Evolutionary conservation across 2,329 filamentous ascomycete species (phyloP).

Genomic region (Ramularia endophylla): DNA sequence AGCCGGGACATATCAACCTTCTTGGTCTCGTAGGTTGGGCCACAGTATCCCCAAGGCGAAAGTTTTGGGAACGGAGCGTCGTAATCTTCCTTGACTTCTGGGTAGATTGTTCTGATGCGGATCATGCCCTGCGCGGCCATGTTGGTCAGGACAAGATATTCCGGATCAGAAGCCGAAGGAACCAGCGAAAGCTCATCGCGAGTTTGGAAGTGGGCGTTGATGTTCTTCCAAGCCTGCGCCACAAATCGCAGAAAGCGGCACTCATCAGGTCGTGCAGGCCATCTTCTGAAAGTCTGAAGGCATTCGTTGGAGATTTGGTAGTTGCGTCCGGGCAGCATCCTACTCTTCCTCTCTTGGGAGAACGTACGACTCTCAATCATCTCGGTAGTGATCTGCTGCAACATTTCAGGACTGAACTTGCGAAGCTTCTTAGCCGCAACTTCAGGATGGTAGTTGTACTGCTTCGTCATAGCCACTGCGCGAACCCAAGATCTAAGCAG

Average conservation of each 20-base stretch:
- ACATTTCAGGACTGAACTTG: conserved; percentile 27
- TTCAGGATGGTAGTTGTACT: conserved; percentile 34
- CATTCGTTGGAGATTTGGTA: conserved; percentile 60
- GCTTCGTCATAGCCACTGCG: conserved; percentile 39
- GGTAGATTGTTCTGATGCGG: conserved; percentile 47
- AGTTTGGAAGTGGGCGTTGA: conserved; percentile 30
- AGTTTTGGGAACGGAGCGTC: conserved; percentile 36
- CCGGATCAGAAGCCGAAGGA: conserved; percentile 56
- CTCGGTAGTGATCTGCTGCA: conserved; percentile 49
- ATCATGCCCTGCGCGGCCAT: conserved; percentile 57
- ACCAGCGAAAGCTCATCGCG: conserved; percentile 43
- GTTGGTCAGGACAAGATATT: conserved; percentile 62
- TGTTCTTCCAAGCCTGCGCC: conserved; percentile 18
- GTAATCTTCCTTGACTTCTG: conserved; percentile 53
- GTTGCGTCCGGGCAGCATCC: conserved; percentile 53
- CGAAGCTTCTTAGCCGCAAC: conserved; percentile 37
- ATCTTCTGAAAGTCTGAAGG: conserved; percentile 51
- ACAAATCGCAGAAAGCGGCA: conserved; percentile 23
- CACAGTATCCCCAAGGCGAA: conserved; percentile 62
- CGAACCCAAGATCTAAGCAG: conserved; percentile 41
- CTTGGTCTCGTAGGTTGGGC: conserved; percentile 64
- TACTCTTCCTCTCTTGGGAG: conserved; percentile 55
- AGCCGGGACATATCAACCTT: conserved; percentile 61
- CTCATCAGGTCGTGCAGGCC: conserved; percentile 35
- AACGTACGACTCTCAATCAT: conserved; percentile 51